Evolutionary conservation across 495 filamentous ascomycete species (phyloP), one percentile per base, ranked within the genome.

Genomic region (Staphylotrichum longicolle): DNA sequence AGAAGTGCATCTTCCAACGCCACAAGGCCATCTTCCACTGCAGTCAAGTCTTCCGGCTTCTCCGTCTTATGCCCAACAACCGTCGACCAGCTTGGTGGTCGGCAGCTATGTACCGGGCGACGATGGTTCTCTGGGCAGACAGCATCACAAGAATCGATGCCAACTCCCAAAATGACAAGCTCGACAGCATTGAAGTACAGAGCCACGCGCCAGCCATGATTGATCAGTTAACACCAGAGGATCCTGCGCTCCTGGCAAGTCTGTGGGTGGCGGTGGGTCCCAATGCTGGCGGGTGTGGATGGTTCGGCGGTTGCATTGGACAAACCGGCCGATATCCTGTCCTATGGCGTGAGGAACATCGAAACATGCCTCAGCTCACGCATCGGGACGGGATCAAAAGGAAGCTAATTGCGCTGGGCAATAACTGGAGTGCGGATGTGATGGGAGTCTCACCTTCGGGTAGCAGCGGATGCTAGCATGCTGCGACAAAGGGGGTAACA

Each of bases 1-100:
- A 78, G 60, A 75, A 75, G 30, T 83, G 81, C 74, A 80, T 87
- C 59, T 74, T 73, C 57, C 75, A 82, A 57, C 75, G 76, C 46
- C 79, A 84, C 60, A 78, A 85, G 57, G 80, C 84, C 30, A 71
- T 86, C 48, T 82, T 82, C 71, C 85, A 87, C 67, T 82, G 77
- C 66, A 85, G 85, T 1, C 85, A 87, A 69, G 78, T 86, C 2
- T 69, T 82, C 46, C 76, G 82, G 5, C 74, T 84, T 2, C 58
- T 87, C 37, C 70, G 77, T 4, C 60, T 62, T 3, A 82, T 83
- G 74, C 74, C 73, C 3, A 67, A 66, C 9, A 68, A 77, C 35
- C 65, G 72, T 7, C 73, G 78, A 4, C 83, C 83, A 0, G 73
- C 65, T 27, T 86, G 83, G 83, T 84, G 82, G 79, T 65, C 80